Evolutionary conservation across 495 filamentous ascomycete genomes (phyloP).

Genomic region (Clohesyomyces aquaticus): DNA sequence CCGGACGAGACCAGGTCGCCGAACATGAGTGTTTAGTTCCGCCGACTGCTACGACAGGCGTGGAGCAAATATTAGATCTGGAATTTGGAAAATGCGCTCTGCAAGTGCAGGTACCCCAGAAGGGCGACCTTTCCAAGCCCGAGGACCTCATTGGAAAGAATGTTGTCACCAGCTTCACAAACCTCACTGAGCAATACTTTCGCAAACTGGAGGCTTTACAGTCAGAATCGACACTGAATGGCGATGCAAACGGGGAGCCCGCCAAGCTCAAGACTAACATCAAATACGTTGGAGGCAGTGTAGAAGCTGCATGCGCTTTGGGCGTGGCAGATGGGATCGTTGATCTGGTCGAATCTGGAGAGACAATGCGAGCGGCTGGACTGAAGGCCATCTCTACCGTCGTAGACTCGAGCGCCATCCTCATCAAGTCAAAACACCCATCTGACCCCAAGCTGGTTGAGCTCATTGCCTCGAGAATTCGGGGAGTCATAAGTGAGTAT

Average conservation of each 20-base stretch:
- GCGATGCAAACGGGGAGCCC: conserved; percentile 39
- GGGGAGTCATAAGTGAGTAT: conserved; percentile 83
- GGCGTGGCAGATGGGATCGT: conserved; percentile 97
- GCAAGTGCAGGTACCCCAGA: conserved; percentile 93
- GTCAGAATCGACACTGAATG: conserved; percentile 13
- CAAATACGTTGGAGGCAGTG: conserved; percentile 90
- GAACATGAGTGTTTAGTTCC: conserved; percentile 81
- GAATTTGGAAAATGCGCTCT: conserved; percentile 89
- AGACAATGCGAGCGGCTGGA: conserved; percentile 98
- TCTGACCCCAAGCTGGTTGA: conserved; percentile 77
- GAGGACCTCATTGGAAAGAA: conserved; percentile 89
- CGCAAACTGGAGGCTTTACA: conserved; percentile 63
- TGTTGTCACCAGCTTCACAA: conserved; percentile 92
- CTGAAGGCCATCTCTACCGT: conserved; percentile 95
- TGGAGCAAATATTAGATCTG: conserved; percentile 83
- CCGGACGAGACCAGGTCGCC: conserved; percentile 86
- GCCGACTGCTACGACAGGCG: conserved; percentile 64
- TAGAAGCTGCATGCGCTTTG: conserved; percentile 93
- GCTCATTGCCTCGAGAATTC: conserved; percentile 78
- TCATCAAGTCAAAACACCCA: conserved; percentile 90
- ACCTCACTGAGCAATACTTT: conserved; percentile 81
- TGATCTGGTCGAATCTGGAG: conserved; percentile 96
- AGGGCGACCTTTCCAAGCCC: conserved; percentile 68
- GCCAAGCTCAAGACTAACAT: conserved; percentile 75
- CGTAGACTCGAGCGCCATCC: conserved; percentile 78